Evolutionary conservation across 257 asterid species (phyloP).

Genomic region (Fraxinus excelsior): DNA sequence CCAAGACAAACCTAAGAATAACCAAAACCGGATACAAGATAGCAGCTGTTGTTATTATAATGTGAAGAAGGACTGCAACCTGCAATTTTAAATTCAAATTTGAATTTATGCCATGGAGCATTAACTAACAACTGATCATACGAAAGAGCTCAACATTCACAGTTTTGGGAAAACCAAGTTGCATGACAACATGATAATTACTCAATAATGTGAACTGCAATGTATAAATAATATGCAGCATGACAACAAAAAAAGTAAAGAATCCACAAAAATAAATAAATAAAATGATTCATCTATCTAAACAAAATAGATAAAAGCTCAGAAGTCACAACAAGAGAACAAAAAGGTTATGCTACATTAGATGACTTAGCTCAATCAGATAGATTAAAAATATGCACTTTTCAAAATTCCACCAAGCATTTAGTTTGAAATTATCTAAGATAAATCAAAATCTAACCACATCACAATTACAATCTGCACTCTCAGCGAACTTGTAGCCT

Average conservation of each 20-base stretch:
- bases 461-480: slow-evolving; percentile 11
- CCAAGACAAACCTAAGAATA: slow-evolving; percentile 73
- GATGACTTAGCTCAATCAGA: not conserved
- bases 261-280: not conserved
- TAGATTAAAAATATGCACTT: not conserved
- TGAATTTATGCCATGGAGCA: not conserved
- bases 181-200: not conserved
- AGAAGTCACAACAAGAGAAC: slow-evolving; percentile 6
- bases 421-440: not conserved
- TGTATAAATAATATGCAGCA: not conserved
- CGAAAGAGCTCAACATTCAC: not conserved
- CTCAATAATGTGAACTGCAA: not conserved
- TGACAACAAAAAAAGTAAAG: not conserved
- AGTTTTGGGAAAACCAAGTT: not conserved
- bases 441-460: not conserved
- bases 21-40: slow-evolving; percentile 81
- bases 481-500: slow-evolving; percentile 6
- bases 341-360: slow-evolving; percentile 1
- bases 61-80: slow-evolving; percentile 75
- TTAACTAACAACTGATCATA: not conserved
- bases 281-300: not conserved
- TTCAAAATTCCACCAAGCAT: not conserved
- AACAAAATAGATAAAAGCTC: slow-evolving; percentile 10
- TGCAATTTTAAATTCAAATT: slow-evolving; percentile 34
- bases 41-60: slow-evolving; percentile 57